Percentiles rank a stretch among this genome's conserved stretches.
Conservation (phyloP, 805 yeast genomes). For the Cyberlindnera petersonii region DNA sequence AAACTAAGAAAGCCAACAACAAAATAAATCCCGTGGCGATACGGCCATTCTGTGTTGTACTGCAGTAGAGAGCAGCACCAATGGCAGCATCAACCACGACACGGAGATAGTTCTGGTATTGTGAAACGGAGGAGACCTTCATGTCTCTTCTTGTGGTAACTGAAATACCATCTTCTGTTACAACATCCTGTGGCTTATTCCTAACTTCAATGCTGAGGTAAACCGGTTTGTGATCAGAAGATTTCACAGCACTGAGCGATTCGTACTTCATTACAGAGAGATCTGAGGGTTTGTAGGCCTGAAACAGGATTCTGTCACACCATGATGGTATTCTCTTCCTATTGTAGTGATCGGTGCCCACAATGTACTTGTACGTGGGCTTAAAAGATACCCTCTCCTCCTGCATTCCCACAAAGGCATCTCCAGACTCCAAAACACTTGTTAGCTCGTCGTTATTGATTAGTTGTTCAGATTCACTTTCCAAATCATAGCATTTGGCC, state of each 20-base stretch:
- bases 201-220: constrained; percentile 37
- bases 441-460: constrained; percentile 36
- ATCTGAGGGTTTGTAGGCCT: constrained; percentile 33
- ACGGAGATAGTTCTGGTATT: constrained; percentile 4
- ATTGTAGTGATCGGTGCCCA: constrained; percentile 47
- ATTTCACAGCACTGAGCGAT: constrained; percentile 42
- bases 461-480: constrained; percentile 12
- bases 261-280: constrained; percentile 41
- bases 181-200: constrained; percentile 4
- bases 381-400: constrained; percentile 63
- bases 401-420: constrained; percentile 55
- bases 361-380: constrained; percentile 76
- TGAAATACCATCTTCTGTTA: neutral
- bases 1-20: neutral
- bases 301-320: constrained; percentile 81
- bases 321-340: constrained; percentile 72
- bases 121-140: constrained; percentile 1
- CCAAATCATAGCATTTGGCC: constrained; percentile 29
- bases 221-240: constrained; percentile 85
- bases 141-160: constrained; percentile 5
- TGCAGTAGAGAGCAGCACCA: constrained; percentile 3
- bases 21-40: neutral
- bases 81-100: constrained; percentile 3
- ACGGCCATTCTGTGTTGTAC: constrained; percentile 6
- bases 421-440: constrained; percentile 32